Percentiles rank a stretch among this genome's conserved stretches.
Conservation (phyloP, 2,329 filamentous ascomycete genomes). For the Colletotrichum limetticola region DNA sequence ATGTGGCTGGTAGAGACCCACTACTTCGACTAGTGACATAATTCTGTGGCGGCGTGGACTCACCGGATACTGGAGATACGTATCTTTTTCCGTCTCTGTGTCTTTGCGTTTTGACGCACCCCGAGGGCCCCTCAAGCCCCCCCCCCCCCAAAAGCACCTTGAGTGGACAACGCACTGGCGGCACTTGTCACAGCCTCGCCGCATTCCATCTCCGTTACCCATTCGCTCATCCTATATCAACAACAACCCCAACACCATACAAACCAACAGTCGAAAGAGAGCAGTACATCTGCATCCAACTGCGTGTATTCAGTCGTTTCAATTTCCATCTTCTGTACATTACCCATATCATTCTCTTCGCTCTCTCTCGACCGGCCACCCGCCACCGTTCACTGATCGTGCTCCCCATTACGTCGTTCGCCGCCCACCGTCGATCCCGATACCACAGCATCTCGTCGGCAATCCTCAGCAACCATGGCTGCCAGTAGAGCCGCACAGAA, state of each 20-base stretch:
- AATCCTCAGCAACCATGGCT: slow-evolving; percentile 60
- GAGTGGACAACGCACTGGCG: not conserved
- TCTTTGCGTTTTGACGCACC: not conserved
- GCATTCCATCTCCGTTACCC: slow-evolving; percentile 24
- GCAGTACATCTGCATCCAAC: not conserved
- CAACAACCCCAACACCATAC: not conserved
- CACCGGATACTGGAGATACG: not conserved
- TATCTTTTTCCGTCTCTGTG: not conserved
- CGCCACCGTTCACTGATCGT: slow-evolving; percentile 12
- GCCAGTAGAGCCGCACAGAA: slow-evolving; percentile 78
- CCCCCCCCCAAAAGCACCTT: not conserved
- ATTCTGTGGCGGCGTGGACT: not conserved
- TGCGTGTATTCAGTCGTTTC: not conserved
- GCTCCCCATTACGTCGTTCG: slow-evolving; percentile 34
- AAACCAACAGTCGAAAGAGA: not conserved
- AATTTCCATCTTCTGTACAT: not conserved
- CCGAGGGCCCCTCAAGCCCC: no score
- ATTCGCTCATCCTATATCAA: not conserved
- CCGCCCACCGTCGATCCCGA: slow-evolving; percentile 5
- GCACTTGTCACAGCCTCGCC: slow-evolving; percentile 26
- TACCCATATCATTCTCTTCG: slow-evolving; percentile 29
- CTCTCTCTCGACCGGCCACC: slow-evolving; percentile 36
- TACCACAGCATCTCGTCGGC: not conserved
- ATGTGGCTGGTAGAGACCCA: not conserved
- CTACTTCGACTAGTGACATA: slow-evolving; percentile 18